Evolutionary conservation across 148 eudicot species (phyloP).

Genomic region (Heliamphora exappendiculata): DNA sequence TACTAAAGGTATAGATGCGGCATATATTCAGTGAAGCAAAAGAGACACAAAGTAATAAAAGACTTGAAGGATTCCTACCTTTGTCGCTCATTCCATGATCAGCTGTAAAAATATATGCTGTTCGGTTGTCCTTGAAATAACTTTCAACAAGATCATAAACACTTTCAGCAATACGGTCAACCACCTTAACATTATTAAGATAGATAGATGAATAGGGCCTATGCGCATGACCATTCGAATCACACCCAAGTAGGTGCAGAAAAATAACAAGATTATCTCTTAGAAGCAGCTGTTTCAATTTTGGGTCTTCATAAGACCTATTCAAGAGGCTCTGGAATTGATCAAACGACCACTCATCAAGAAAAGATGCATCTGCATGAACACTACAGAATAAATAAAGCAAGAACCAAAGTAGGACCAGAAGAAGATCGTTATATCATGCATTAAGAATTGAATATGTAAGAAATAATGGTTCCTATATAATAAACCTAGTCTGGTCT

Average conservation of each 20-base stretch:
- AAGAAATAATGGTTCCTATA: not conserved
- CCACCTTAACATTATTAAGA: slow-evolving; percentile 93
- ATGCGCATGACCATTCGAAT: slow-evolving; percentile 96
- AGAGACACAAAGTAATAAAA: not conserved
- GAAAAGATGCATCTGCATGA: slow-evolving; percentile 88
- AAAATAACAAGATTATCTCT: slow-evolving; percentile 75
- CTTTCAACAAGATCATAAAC: slow-evolving; percentile 70
- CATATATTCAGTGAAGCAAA: not conserved
- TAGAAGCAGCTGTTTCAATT: slow-evolving; percentile 57
- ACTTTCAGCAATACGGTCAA: slow-evolving; percentile 79
- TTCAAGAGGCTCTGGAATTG: slow-evolving; percentile 78
- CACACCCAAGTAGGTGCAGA: slow-evolving; percentile 94
- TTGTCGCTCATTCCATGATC: slow-evolving; percentile 99
- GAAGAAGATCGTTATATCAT: not conserved
- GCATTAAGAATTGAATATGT: not conserved
- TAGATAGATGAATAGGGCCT: slow-evolving; percentile 88
- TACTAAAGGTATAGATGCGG: not conserved
- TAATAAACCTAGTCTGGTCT: no score
- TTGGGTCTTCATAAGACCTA: slow-evolving; percentile 62
- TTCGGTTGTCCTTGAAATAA: slow-evolving; percentile 78
- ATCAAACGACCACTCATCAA: slow-evolving; percentile 99
- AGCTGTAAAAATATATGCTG: slow-evolving; percentile 91
- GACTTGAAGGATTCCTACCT: slow-evolving; percentile 36
- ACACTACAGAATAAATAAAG: slow-evolving; percentile 21
- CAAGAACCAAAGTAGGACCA: slow-evolving; percentile 11